Evolutionary conservation across 257 asterid genomes (phyloP), one percentile per base, ranked within the genome.

Genomic region (Ehretia macrophylla): DNA sequence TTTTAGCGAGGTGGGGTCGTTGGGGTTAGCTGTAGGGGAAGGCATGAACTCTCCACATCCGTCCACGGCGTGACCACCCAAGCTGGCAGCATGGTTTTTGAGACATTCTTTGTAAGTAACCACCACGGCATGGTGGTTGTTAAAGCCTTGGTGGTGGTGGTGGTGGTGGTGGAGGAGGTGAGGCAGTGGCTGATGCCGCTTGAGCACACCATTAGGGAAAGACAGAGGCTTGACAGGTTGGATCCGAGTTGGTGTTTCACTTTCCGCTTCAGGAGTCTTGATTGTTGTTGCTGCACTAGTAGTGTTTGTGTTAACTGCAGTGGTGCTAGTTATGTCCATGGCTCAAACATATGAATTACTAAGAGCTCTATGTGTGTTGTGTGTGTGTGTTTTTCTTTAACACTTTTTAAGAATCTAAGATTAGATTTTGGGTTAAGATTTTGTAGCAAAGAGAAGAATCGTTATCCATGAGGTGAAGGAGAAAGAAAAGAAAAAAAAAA

Each of bases 1-100:
- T 77, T 79, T 89, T 3, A 93, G 81, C 14, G 97, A 85, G 20
- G 99, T 81, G 35, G 99, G 97, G 69, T 88, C 94, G 12, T 85
- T 49, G 8, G 91, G 82, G 56, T 72, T 77, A 10, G 87, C 66
- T 1, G 79, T 51, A 0, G 88, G 89, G 0, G 97, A 83, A 0
- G 95, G 95, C 97, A 92, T 92, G 66, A 92, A 92, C 52, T 92
- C 99, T 0, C 99, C 97, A 58, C 97, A 92, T 4, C 99, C 99
- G 73, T 93, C 99, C 40, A 93, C 79, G 59, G 99, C 97, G 77
- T 93, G 96, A 61, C 82, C 86, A 14, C 97, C 98, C 16, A 92
- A 62, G 52, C 66, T 56, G 37, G 97, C 98, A 18, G 98, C 98
- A 73, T 92, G 98, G 70, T 93, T 93, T 52, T 89, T 86, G 40